Evolutionary conservation across 768 basidiomycete species (phyloP).

Genomic region (Leccinum barrowsii): DNA sequence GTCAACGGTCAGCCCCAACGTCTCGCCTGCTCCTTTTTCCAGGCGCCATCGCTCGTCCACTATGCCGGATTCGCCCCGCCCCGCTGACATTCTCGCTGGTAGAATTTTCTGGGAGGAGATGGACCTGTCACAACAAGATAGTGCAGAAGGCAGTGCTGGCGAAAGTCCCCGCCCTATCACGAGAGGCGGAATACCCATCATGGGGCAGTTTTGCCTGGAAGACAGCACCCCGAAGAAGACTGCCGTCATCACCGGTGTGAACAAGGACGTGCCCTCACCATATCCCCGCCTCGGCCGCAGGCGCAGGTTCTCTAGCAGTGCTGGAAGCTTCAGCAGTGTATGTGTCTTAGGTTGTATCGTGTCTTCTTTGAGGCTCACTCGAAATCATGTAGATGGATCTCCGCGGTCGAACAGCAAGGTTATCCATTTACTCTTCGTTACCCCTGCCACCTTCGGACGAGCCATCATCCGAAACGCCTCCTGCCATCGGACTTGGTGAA

Average conservation of each 20-base stretch:
- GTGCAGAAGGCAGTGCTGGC: conserved; percentile 32
- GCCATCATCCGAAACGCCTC: conserved; percentile 29
- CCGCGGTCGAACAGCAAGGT: conserved; percentile 31
- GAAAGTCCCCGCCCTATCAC: conserved; percentile 16
- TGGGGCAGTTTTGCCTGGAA: conserved; percentile 37
- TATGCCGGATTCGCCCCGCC: conserved; percentile 46
- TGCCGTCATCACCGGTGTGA: conserved; percentile 27
- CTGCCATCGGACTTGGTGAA: conserved; percentile 43
- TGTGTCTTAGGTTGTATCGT: conserved; percentile 16
- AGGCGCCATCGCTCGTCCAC: conserved; percentile 29
- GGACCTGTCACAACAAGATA: conserved; percentile 38
- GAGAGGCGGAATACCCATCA: conserved; percentile 28
- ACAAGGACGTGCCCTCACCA: conserved; percentile 33
- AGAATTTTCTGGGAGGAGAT: conserved; percentile 50
- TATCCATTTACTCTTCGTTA: conserved; percentile 33
- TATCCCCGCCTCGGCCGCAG: conserved; percentile 23
- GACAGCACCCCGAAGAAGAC: conserved; percentile 15
- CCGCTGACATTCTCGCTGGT: conserved; percentile 67
- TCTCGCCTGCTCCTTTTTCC: conserved; percentile 41
- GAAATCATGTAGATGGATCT: conserved; percentile 23
- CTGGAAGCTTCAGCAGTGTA: conserved; percentile 37
- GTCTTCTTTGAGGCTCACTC: conserved; percentile 7
- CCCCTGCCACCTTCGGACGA: conserved; percentile 36
- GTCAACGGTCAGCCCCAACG: conserved; percentile 64
- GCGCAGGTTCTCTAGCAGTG: conserved; percentile 28